Conservation (phyloP, 1,284 basidiomycete genomes). For the Puccinia brachypodii region DNA sequence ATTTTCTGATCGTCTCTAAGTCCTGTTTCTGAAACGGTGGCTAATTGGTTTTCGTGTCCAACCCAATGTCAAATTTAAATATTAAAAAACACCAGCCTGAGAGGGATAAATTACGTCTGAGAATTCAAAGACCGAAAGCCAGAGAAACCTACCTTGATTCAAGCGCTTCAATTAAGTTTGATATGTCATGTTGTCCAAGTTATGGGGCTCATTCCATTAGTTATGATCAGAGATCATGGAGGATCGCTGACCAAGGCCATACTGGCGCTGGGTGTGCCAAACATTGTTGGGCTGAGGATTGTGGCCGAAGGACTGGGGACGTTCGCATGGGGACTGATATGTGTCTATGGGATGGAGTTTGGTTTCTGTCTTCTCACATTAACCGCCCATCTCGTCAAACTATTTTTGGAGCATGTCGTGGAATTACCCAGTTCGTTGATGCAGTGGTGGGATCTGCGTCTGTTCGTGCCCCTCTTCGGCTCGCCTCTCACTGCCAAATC, state of each 20-base stretch:
- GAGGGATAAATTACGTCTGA: slow-evolving; percentile 33
- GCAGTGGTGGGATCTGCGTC: slow-evolving; percentile 10
- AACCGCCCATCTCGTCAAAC: not conserved
- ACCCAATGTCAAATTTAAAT: too few species aligned
- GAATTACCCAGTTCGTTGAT: not conserved
- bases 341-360: slow-evolving; percentile 24
- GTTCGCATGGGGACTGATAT: slow-evolving; percentile 10
- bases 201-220: not conserved
- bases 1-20: not conserved
- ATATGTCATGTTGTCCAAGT: not conserved
- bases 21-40: not conserved
- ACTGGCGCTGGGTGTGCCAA: slow-evolving; percentile 1
- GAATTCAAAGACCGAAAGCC: slow-evolving; percentile 1
- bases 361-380: not conserved
- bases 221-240: slow-evolving; percentile 24
- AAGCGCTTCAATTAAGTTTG: not conserved
- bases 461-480: slow-evolving; percentile 58
- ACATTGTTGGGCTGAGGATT: not conserved
- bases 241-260: slow-evolving; percentile 9
- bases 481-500: slow-evolving; percentile 61
- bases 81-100: not conserved
- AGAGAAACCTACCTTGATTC: not conserved
- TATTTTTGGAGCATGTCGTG: not conserved
- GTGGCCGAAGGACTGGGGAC: slow-evolving; percentile 21
- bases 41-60: not conserved